Evolutionary conservation across 306 rosid species (phyloP).

Genomic region (Sphenostylis stenocarpa): DNA sequence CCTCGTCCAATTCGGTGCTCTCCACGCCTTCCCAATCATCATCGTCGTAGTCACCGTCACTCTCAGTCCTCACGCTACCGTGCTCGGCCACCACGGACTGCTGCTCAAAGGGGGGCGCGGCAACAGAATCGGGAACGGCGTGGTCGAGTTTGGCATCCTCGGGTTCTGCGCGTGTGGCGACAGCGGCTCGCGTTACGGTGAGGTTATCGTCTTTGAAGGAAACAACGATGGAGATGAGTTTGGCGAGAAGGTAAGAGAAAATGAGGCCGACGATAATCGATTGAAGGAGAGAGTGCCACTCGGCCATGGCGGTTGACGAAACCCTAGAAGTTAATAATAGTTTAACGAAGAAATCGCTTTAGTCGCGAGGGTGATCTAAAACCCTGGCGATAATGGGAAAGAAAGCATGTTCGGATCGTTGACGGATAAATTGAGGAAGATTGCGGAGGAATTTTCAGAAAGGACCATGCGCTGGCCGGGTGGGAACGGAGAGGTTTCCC

Average conservation of each 20-base stretch:
- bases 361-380: neutral
- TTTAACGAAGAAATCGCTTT: neutral
- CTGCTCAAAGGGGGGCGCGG: conserved; percentile 35
- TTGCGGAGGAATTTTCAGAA: conserved; percentile 7
- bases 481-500: neutral
- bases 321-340: conserved; percentile 31
- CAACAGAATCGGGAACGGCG: neutral
- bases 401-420: neutral
- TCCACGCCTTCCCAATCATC: conserved; percentile 99
- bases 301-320: conserved; percentile 51
- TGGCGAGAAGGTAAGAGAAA: conserved; percentile 93
- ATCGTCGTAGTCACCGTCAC: conserved; percentile 60
- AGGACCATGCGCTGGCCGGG: conserved; percentile 23
- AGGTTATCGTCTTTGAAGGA: conserved; percentile 89
- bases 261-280: conserved; percentile 81
- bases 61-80: conserved; percentile 76
- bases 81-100: conserved; percentile 90
- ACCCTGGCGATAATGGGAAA: conserved; percentile 34
- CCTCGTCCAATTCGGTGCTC: conserved; percentile 84
- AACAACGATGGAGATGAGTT: conserved; percentile 79
- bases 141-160: neutral
- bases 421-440: conserved; percentile 26
- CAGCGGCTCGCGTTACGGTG: conserved; percentile 48
- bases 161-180: neutral
- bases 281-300: conserved; percentile 86